Evolutionary conservation across 768 basidiomycete species (phyloP), one percentile per base, ranked within the genome.

Genomic region (Lentinula guzmanii): DNA sequence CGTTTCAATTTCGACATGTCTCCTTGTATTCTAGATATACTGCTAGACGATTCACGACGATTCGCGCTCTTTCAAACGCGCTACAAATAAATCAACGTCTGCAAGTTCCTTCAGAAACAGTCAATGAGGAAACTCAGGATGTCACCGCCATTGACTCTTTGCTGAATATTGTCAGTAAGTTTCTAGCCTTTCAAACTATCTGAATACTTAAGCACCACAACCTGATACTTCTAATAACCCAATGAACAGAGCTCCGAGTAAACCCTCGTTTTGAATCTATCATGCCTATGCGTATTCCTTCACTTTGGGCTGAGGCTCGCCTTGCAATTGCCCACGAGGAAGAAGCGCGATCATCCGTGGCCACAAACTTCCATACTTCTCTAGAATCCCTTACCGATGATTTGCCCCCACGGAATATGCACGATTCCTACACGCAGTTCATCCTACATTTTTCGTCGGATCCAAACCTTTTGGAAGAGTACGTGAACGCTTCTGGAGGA

Each of bases 381-480:
- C 54, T 62, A 11, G 50, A 52, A 50, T 53, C 39, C 28, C 66
- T 53, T 46, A 42, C 50, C 46, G 68, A 70, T 8, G 68, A 70
- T 5, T 75, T 77, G 1, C 67, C 72, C 11, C 79, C 82, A 6
- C 77, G 87, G 7, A 71, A 77, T 54, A 91, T 90, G 89, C 76
- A 84, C 55, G 87, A 90, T 66, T 89, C 87, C 0, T 90, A 90
- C 67, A 79, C 85, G 41, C 86, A 90, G 68, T 70, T 87, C 5
- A 65, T 80, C 7, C 79, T 91, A 18, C 86, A 86, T 1, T 90
- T 90, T 69, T 78, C 78, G 1, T 84, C 84, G 1, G 80, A 81
- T 15, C 77, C 84, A 0, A 71, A 79, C 58, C 71, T 87, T 11
- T 74, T 89, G 24, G 89, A 90, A 65, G 79, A 84, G 62, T 90